These are phyloP conservation scores for Kazachstania viticola DNA, from an alignment of 805 yeast species.

Conservation along the genomic window DNA sequence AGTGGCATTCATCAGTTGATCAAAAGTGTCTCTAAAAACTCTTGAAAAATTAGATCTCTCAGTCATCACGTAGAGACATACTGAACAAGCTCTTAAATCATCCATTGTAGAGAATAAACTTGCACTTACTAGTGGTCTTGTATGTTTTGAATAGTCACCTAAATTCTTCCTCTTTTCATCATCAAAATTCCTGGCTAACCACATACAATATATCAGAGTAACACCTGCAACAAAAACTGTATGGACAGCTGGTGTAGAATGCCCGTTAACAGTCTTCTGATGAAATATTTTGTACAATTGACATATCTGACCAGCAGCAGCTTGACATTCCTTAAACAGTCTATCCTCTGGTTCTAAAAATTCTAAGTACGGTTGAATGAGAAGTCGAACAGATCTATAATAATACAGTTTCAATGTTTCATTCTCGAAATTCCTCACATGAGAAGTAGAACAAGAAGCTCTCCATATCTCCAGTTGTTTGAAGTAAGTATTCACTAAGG, in stretches of 20 bases:
- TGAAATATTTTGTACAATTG: slow-evolving; percentile 51
- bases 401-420: slow-evolving; percentile 49
- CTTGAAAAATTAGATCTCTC: slow-evolving; percentile 53
- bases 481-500: slow-evolving; percentile 40
- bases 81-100: slow-evolving; percentile 54
- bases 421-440: slow-evolving; percentile 38
- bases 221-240: slow-evolving; percentile 61
- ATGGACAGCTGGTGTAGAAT: slow-evolving; percentile 54
- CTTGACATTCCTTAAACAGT: slow-evolving; percentile 53
- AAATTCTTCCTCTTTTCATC: slow-evolving; percentile 41
- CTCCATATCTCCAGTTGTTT: slow-evolving; percentile 46
- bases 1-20: slow-evolving; percentile 52
- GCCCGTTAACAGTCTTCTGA: slow-evolving; percentile 50
- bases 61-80: slow-evolving; percentile 57
- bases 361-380: slow-evolving; percentile 55
- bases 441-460: slow-evolving; percentile 32
- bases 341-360: slow-evolving; percentile 50
- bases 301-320: slow-evolving; percentile 61
- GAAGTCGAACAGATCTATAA: slow-evolving; percentile 45
- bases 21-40: slow-evolving; percentile 55
- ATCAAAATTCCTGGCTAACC: slow-evolving; percentile 54
- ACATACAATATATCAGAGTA: slow-evolving; percentile 51
- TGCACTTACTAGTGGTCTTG: slow-evolving; percentile 48
- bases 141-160: slow-evolving; percentile 49
- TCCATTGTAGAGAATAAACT: slow-evolving; percentile 44